Evolutionary conservation across 805 yeast genomes (phyloP), one percentile per base, ranked within the genome.

Genomic region (Lipomyces japonicus): DNA sequence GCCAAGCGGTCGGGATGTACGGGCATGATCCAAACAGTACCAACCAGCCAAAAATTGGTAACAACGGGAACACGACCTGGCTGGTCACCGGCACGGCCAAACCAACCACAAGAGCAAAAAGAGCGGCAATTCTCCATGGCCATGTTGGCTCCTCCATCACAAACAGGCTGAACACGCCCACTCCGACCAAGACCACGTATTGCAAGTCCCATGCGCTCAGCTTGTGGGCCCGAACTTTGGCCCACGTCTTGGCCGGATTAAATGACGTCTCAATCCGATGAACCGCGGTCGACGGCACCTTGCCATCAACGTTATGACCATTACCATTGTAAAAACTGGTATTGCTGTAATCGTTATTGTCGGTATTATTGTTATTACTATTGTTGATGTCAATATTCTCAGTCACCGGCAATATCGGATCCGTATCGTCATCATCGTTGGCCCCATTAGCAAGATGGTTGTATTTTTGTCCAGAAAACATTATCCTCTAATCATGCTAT

Each of bases 11-110:
- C 10, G 95, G 86, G 59, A 90, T 82, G 59, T 80, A 82, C 14
- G 86, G 76, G 21, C 22, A 81, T 25, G 84, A 77, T 69, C 84
- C 87, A 69, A 82, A 91, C 46, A 91, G 74, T 21, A 87, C 80
- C 59, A 88, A 76, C 96, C 96, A 90, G 2, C 93, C 75, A 45
- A 82, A 76, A 19, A 91, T 80, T 2, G 97, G 97, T 63, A 87
- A 69, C 9, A 87, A 93, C 60, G 81, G 81, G 42, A 87, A 73
- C 65, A 87, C 85, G 65, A 91, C 86, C 68, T 91, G 97, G 6
- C 85, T 76, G 1, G 95, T 80, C 41, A 84, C 67, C 3, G 97
- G 97, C 12, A 89, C 63, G 45, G 84, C 69, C 55, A 85, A 72
- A 12, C 76, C 61, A 23, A 71, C 48, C 34, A 74, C 67, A 31